Evolutionary conservation across 257 asterid species (phyloP).

Genomic region (Henckelia pumila): DNA sequence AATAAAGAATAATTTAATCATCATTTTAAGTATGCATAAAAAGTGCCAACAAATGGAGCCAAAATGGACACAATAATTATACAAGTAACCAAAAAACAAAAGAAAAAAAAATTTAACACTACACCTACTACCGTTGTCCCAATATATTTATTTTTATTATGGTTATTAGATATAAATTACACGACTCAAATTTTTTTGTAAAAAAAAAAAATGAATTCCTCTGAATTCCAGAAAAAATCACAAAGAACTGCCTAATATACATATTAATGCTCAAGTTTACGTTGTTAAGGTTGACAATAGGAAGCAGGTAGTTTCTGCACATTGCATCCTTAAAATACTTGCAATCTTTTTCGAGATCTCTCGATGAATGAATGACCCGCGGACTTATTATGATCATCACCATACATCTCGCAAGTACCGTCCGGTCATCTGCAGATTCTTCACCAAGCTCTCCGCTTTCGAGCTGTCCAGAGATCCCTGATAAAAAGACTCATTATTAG

Average conservation of each 20-base stretch:
- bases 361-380: background rate
- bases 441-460: slow-evolving; percentile 73
- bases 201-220: background rate
- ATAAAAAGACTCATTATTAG: slow-evolving; percentile 20
- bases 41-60: background rate
- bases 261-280: background rate
- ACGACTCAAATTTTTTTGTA: slow-evolving; percentile 3
- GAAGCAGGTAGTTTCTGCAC: background rate
- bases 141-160: too few species aligned
- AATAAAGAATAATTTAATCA: slow-evolving; percentile 8
- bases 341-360: background rate
- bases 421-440: slow-evolving; percentile 72
- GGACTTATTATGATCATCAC: slow-evolving; percentile 31
- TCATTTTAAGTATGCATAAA: background rate
- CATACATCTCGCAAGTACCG: slow-evolving; percentile 87
- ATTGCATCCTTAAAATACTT: background rate
- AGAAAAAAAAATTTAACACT: background rate
- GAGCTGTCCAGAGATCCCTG: slow-evolving; percentile 81
- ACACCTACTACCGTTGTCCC: background rate
- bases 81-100: background rate
- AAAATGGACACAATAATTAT: background rate
- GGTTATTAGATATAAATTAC: background rate
- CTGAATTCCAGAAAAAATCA: background rate
- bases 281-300: background rate
- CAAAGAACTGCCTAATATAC: background rate